Evolutionary conservation across 768 basidiomycete genomes (phyloP), one percentile per base, ranked within the genome.

Genomic region (Scleroderma citrinum): DNA sequence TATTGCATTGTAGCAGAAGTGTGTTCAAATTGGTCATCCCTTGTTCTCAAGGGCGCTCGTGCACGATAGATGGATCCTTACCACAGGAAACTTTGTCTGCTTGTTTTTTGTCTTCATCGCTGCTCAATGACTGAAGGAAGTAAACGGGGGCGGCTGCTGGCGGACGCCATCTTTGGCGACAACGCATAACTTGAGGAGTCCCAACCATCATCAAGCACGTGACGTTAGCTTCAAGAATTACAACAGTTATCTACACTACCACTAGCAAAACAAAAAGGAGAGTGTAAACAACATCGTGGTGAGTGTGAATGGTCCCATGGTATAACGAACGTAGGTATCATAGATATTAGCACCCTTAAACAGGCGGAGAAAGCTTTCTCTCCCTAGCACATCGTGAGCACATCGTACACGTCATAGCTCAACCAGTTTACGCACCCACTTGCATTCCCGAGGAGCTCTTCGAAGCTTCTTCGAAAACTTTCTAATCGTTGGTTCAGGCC

Each of bases 101-200:
- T 91, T 92, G 68, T 91, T 91, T 69, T 89, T 90, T 61, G 88
- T 89, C 72, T 90, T 91, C 88, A 91, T 90, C 11, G 48, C 32
- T 35, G 46, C 31, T 29, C 20, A 32, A 4, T 23, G 31, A 44
- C 24, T 38, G 13, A 13, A 16, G 40, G 13, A 42, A 10, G 24
- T 42, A 26, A 42, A 26, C 14, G 39, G 21, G 20, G 12, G 39
- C 39, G 37, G 21, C 39, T 20, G 20, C 39, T 10, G 39, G 23
- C 23, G 7, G 40, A 7, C 16, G 40, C 24, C 40, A 42, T 42
- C 40, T 42, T 26, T 16, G 12, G 40, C 8, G 21, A 17, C 7
- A 5, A 42, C 40, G 21, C 24, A 42, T 42, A 42, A 19, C 38
- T 39, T 39, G n/a, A n/a, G n/a, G n/a, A n/a, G n/a, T n/a, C n/a